These are phyloP conservation scores for Fragaria iinumae DNA, from an alignment of 306 rosid species.

Conservation along the genomic window DNA sequence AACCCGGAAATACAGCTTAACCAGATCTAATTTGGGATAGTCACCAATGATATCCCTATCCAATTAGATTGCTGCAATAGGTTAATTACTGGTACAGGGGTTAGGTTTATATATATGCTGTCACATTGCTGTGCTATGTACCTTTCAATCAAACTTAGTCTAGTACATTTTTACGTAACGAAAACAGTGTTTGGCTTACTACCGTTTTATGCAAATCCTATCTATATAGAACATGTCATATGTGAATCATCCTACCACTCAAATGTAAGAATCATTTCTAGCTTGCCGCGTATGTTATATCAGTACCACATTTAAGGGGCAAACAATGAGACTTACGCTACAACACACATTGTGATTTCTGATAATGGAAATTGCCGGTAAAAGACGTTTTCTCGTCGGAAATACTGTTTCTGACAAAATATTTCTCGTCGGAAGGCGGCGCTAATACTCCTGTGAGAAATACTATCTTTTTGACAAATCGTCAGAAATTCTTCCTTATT, in stretches of 20 bases:
- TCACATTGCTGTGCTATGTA: not conserved
- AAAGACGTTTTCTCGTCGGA: too few relatives aligned
- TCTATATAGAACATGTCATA: not conserved
- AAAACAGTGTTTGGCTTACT: not conserved
- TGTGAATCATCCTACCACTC: not conserved
- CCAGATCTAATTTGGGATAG: constrained; percentile 39
- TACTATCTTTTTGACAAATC: too few relatives aligned
- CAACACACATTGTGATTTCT: too few relatives aligned
- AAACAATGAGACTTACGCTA: not conserved
- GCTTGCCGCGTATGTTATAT: not conserved
- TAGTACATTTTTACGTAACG: not conserved
- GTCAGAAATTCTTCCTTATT: too few relatives aligned
- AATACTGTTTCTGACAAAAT: too few relatives aligned
- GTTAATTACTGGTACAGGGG: not conserved
- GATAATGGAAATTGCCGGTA: too few relatives aligned
- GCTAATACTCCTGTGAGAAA: too few relatives aligned
- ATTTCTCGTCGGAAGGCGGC: too few relatives aligned
- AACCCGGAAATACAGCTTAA: constrained; percentile 38
- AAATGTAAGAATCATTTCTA: not conserved
- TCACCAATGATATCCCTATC: constrained; percentile 5
- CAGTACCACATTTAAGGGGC: not conserved
- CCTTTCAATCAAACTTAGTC: not conserved
- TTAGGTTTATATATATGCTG: not conserved
- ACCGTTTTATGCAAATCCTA: not conserved
- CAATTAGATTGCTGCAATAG: constrained; percentile 1